Evolutionary conservation across 345 rosid genomes (phyloP).

Genomic region (Dipteronia dyeriana): DNA sequence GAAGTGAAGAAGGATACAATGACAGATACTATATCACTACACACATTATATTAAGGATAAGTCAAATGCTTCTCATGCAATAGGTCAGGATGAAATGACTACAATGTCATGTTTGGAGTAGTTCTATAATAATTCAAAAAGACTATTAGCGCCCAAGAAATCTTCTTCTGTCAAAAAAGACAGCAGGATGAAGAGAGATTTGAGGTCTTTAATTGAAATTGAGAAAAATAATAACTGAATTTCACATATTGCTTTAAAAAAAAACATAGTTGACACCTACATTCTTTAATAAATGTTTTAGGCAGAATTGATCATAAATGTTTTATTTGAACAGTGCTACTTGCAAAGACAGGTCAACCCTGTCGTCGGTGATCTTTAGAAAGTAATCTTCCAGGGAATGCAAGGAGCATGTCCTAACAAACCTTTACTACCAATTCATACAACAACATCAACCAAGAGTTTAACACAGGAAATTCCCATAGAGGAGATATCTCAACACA

Average conservation of each 20-base stretch:
- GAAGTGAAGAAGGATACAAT: conserved; percentile 78
- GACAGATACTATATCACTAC: conserved; percentile 65
- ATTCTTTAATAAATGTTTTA: neutral
- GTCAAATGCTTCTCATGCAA: neutral
- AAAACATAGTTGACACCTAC: neutral
- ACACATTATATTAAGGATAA: conserved; percentile 5
- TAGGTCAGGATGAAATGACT: neutral
- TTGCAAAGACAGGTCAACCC: neutral
- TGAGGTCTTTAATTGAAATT: neutral
- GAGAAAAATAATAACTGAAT: neutral
- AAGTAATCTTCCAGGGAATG: neutral
- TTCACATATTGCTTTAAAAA: neutral
- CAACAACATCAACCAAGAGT: conserved; percentile 1
- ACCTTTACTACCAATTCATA: neutral
- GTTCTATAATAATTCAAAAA: neutral
- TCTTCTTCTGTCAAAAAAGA: neutral
- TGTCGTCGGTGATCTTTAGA: neutral
- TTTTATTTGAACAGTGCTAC: no score
- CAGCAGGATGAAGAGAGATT: neutral
- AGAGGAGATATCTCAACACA: neutral
- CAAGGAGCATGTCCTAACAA: neutral
- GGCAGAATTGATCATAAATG: neutral
- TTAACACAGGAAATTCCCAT: neutral
- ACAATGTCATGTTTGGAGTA: neutral
- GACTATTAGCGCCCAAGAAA: neutral